Conservation (phyloP, 768 basidiomycete genomes). For the Leccinum boreale region DNA sequence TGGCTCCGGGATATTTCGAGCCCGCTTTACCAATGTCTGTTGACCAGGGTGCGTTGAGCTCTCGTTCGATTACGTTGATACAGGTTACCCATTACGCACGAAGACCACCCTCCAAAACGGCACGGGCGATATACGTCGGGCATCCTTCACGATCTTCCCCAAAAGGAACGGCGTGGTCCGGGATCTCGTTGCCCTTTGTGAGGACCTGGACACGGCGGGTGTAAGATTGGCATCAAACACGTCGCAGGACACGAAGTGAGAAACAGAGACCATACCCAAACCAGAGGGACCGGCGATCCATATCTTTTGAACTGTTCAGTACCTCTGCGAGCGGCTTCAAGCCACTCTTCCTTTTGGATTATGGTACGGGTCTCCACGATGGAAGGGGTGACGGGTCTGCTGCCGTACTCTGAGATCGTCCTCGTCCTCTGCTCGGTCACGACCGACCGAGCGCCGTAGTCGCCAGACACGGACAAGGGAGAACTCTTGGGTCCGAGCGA, state of each 20-base stretch:
- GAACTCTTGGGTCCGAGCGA: constrained; percentile 2
- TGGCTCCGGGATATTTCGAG: constrained; percentile 29
- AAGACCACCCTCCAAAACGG: constrained; percentile 29
- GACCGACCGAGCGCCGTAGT: neutral
- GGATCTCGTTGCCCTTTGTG: constrained; percentile 29
- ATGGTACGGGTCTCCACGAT: constrained; percentile 7
- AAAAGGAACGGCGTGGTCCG: constrained; percentile 33
- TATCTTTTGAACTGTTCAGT: constrained; percentile 27
- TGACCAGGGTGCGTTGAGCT: neutral
- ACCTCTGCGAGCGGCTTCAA: constrained; percentile 26
- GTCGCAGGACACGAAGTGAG: neutral
- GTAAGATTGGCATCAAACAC: neutral
- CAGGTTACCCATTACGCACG: constrained; percentile 16
- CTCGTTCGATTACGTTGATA: neutral
- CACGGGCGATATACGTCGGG: constrained; percentile 29
- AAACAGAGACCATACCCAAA: constrained; percentile 24
- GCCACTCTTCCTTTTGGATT: constrained; percentile 28
- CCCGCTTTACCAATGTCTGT: constrained; percentile 36
- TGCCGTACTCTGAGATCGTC: constrained; percentile 15
- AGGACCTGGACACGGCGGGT: constrained; percentile 16
- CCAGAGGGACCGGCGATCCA: constrained; percentile 28
- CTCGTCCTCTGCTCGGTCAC: constrained; percentile 12
- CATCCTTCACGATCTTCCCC: constrained; percentile 30
- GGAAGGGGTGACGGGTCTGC: constrained; percentile 13
- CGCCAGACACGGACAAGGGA: constrained; percentile 9